A percentile compares a stretch with the other conserved stretches of the same genome.
Evolutionary conservation across 2,329 filamentous ascomycete genomes (phyloP).

Genomic region (Colletotrichum abscissum): DNA sequence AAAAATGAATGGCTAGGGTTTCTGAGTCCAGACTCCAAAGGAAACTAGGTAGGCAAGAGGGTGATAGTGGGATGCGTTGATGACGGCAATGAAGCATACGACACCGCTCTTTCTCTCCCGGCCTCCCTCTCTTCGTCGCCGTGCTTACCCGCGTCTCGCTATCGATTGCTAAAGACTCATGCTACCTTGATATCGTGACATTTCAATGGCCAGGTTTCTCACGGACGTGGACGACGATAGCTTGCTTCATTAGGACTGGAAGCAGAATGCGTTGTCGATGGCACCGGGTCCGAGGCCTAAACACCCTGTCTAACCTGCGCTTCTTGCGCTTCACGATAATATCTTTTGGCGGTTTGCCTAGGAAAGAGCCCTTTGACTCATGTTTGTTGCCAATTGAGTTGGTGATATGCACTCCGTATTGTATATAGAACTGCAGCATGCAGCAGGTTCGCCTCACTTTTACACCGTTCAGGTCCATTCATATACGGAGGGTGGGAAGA

Average conservation of each 20-base stretch:
- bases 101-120: slow-evolving; percentile 13
- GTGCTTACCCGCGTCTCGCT: neutral
- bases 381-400: neutral
- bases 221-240: neutral
- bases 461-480: neutral
- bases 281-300: too few relatives aligned
- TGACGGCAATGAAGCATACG: slow-evolving; percentile 12
- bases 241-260: neutral
- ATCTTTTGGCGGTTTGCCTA: neutral
- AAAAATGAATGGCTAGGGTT: neutral
- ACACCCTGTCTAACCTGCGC: slow-evolving; percentile 8
- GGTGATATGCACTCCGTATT: slow-evolving; percentile 15
- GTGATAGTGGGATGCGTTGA: neutral
- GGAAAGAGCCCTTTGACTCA: slow-evolving; percentile 5
- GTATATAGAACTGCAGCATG: slow-evolving; percentile 9
- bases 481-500: neutral
- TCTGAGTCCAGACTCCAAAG: neutral
- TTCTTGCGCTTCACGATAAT: slow-evolving; percentile 26
- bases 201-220: neutral
- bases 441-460: slow-evolving; percentile 31
- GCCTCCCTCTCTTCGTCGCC: neutral
- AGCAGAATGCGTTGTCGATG: neutral
- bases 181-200: neutral
- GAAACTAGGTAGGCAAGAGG: neutral
- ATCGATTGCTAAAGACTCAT: neutral